Base-by-base conservation (phyloP, 129 eudicot species). In the Helianthus tuberosus region DNA sequence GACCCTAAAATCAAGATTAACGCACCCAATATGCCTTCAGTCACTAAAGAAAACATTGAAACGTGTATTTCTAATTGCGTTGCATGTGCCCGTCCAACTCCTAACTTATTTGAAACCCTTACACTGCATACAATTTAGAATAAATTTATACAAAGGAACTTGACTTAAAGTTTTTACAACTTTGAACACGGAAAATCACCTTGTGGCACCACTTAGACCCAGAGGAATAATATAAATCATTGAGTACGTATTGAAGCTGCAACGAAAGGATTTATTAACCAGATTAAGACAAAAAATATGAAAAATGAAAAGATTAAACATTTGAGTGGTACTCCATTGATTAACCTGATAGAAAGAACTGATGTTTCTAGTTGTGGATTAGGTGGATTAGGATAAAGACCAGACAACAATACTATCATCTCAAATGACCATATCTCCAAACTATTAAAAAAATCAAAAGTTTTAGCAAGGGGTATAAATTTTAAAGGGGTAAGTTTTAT, bases 341-440 rank as follows among this genome's bases (percentile, higher is more conserved):
- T 35, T 23, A 62, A 91, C 97, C 97, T 84, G 78, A 91, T 86
- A 5, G 97, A 86, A 16, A 91, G 87, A 79, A 89, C 97, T 23
- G 97, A 89, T 11, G 97, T 86, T 66, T 91, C 97, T 17, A 91
- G 86, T 62, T 84, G n/a, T n/a, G n/a, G n/a, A n/a, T n/a, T n/a
- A n/a, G n/a, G 84, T 49, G 96, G 97, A 83, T 91, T 86, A 11
- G 93, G 97, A 27, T 89, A 92, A 66, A 91, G 29, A 25, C 29
- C 29, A 25, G 29, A 84, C n/a, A 91, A 72, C 64, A 91, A 72
- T 25, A 91, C 96, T 89, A 86, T 83, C 89, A 91, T 83, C 66
- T 89, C 97, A 54, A 89, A 89, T 2, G 97, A 91, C 97, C 97
- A 91, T 48, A 83, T 86, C 75, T 91, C 97, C 80, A 91, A 84